Evolutionary conservation across 176 grass and related monocot species (phyloP), one percentile per base, ranked within the genome.

Genomic region (Areca catechu): DNA sequence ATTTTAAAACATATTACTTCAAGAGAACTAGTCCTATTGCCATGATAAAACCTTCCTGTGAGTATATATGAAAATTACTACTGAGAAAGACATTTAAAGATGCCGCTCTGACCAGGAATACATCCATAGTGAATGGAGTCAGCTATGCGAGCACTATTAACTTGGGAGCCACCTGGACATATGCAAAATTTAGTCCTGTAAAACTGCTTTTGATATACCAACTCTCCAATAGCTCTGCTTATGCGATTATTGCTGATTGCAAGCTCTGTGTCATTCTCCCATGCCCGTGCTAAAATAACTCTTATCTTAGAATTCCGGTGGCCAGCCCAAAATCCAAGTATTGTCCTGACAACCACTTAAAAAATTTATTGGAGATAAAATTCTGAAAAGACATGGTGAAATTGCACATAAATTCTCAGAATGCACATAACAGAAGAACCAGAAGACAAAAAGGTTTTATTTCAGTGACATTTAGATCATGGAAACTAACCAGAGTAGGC

Each of bases 261-360:
- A 66, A 98, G 83, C 55, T 98, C 93, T 49, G 93, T 92, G 73
- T 98, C 87, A 61, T 98, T 98, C 73, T 92, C 93, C 93, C 93
- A 92, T 7, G 78, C 62, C 53, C 76, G 75, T 64, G 93, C 84
- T 61, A 98, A 69, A 72, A 92, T 78, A 73, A 98, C 87, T 70
- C 93, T 88, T 73, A 92, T 98, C 79, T 92, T 92, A 17, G 93
- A 98, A 57, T 80, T 90, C 60, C 86, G 79, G 73, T 85, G 82
- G 20, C 86, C 86, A 73, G 82, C 86, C 82, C 86, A 90, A 79
- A 90, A 90, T 59, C 86, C 86, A 79, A 90, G 82, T 62, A 55
- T 67, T 54, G 75, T 82, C 75, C 78, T 90, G 55, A 17, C 17
- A 9, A 54, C 21, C 15, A 28, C 4, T 34, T 16, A 29, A 52